Conservation (phyloP, 176 grass and related monocot genomes). For the Oryza punctata region DNA sequence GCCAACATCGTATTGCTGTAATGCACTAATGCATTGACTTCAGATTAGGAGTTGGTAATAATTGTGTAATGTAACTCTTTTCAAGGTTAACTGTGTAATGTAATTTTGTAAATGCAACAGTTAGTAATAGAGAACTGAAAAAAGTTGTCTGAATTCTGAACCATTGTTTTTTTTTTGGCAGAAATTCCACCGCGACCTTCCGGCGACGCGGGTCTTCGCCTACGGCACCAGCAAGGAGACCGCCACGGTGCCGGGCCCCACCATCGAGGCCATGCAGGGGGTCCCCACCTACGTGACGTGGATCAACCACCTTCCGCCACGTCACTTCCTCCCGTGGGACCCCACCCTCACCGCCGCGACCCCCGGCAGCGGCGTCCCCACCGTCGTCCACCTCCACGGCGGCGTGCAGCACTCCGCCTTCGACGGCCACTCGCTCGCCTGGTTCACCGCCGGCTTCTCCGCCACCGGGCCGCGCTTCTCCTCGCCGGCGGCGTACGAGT, state of each 20-base stretch:
- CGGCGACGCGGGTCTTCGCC: conserved; percentile 60
- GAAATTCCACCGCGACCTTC: conserved; percentile 88
- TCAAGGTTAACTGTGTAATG: not conserved
- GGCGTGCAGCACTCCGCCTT: conserved; percentile 76
- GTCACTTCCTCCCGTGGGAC: conserved; percentile 72
- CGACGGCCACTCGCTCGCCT: conserved; percentile 70
- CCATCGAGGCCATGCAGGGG: conserved; percentile 61
- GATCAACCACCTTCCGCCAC: conserved; percentile 62
- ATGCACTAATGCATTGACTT: not conserved
- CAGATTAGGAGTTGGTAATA: not conserved
- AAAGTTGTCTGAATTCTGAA: not conserved
- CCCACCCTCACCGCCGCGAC: conserved; percentile 26
- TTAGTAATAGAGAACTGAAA: too few species aligned
- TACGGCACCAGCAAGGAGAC: conserved; percentile 48
- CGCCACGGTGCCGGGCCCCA: conserved; percentile 68
- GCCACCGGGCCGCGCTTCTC: conserved; percentile 52
- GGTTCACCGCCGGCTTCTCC: conserved; percentile 61
- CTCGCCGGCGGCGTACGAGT: conserved; percentile 35
- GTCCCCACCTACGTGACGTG: conserved; percentile 66
- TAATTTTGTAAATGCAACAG: not conserved
- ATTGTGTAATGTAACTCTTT: not conserved
- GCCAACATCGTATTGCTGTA: not conserved
- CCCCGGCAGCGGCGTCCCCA: conserved; percentile 51
- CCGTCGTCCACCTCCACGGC: conserved; percentile 87
- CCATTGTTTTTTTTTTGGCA: not conserved